These are phyloP conservation scores for Penicillium odoratum DNA, from an alignment of 495 filamentous ascomycete species.

Conservation along the genomic window DNA sequence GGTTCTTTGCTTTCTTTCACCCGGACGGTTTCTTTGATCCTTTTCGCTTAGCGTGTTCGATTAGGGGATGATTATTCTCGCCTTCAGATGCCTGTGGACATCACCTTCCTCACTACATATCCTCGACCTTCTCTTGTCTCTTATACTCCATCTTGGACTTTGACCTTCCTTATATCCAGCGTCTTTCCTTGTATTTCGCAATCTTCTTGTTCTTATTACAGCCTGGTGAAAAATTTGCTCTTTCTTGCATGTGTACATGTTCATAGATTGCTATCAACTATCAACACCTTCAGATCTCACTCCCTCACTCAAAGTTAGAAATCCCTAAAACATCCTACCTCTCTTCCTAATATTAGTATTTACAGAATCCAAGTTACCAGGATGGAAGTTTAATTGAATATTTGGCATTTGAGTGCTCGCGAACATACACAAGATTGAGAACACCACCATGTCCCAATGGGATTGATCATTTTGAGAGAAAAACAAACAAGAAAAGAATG, in stretches of 20 bases:
- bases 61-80: conserved; percentile 3
- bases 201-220: conserved; percentile 5
- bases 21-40: conserved; percentile 7
- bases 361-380: not conserved
- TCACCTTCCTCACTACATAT: conserved; percentile 6
- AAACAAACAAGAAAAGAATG: conserved; percentile 1
- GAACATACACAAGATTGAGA: conserved; percentile 1
- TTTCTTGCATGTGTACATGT: conserved; percentile 12
- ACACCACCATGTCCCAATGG: conserved; percentile 6
- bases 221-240: conserved; percentile 9
- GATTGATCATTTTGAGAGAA: conserved; percentile 3
- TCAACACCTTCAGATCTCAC: not conserved
- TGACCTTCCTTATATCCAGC: conserved; percentile 11
- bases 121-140: conserved; percentile 6
- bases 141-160: conserved; percentile 3
- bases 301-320: too few relatives aligned
- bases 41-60: not conserved
- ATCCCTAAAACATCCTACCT: not conserved
- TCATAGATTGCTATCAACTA: conserved; percentile 11
- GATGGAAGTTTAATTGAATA: not conserved
- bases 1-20: conserved; percentile 12
- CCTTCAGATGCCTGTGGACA: conserved; percentile 13
- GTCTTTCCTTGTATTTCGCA: not conserved
- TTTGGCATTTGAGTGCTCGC: conserved; percentile 10
- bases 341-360: not conserved